Conservation (phyloP, 2,329 filamentous ascomycete species). For the Tolypocladium tundrense region DNA sequence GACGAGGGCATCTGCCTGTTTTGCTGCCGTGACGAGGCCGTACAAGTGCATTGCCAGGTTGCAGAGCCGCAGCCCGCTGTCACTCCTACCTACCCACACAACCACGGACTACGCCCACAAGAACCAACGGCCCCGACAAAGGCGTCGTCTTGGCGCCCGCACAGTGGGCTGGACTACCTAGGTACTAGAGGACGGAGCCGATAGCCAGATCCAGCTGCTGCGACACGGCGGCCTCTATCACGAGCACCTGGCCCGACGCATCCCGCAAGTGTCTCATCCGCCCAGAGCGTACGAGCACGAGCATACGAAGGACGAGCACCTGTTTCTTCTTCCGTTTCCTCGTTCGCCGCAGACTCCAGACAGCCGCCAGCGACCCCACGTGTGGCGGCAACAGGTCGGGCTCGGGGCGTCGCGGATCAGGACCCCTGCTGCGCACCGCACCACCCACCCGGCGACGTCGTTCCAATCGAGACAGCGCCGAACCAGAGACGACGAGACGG, state of each 20-base stretch:
- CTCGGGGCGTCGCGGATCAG: background rate
- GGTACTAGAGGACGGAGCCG: background rate
- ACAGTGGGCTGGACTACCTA: background rate
- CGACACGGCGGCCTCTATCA: background rate
- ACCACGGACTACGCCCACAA: too few relatives aligned
- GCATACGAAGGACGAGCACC: background rate
- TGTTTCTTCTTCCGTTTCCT: background rate
- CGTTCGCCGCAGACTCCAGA: background rate
- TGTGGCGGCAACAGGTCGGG: background rate
- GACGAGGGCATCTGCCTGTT: background rate
- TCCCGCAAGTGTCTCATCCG: background rate
- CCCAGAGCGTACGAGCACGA: too few relatives aligned
- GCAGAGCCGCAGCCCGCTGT: too few relatives aligned
- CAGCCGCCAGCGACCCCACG: background rate
- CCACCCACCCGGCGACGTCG: background rate
- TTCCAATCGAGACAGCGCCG: background rate
- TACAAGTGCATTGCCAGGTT: background rate
- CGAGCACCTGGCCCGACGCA: background rate
- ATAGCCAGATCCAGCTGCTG: background rate
- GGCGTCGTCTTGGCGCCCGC: background rate
- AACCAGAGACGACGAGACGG: background rate
- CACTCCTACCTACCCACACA: too few relatives aligned
- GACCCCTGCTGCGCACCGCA: background rate
- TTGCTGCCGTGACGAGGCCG: background rate
- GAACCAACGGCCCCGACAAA: background rate